Base-by-base conservation (phyloP, 2,329 filamentous ascomycete genomes). In the Verticillium zaregamsianum region DNA sequence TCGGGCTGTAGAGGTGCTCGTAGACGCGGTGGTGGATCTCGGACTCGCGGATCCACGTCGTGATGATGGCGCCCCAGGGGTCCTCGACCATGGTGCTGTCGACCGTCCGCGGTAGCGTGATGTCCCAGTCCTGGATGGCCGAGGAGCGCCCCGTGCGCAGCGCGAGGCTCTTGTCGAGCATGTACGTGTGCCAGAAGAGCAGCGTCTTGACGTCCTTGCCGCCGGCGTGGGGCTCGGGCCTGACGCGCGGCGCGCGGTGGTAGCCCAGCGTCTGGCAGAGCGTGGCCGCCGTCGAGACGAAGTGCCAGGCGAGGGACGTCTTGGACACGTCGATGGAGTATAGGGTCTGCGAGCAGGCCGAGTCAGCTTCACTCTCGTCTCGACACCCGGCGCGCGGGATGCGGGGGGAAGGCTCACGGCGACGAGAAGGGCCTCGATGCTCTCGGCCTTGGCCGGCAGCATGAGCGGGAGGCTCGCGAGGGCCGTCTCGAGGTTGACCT, bases 191-290 rank as follows among this genome's bases (percentile, higher is more conserved):
- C 80, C 80, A 82, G 64, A 82, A 82, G 28, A 82, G 67, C n/a
- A 77, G 71, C 2, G 73, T 69, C 65, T 79, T 80, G 59, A 76
- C 68, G 61, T 74, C 69, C 31, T 61, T 67, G 31, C 60, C 66
- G 52, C 66, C 71, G 37, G 70, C 67, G 28, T 66, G 69, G 9
- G 69, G 68, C 8, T 77, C 74, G 40, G 72, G 66, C 14, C 71
- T 71, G 35, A 74, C 69, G 3, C 68, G 70, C 45, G 72, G 73
- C 14, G 70, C 68, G 58, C 83, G 80, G 68, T 89, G 87, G 63
- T 86, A 88, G 3, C 87, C 87, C 4, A 88, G 80, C 0, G 82
- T 83, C 66, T 87, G 85, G 65, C 85, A 88, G 59, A 90, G 76
- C 59, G 84, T 80, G 14, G 83, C 82, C 0, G 86, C 87, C 20